Evolutionary conservation across 169 alveolate species (phyloP), one percentile per base, ranked within the genome.

Genomic region (Miamiensis avidus): DNA sequence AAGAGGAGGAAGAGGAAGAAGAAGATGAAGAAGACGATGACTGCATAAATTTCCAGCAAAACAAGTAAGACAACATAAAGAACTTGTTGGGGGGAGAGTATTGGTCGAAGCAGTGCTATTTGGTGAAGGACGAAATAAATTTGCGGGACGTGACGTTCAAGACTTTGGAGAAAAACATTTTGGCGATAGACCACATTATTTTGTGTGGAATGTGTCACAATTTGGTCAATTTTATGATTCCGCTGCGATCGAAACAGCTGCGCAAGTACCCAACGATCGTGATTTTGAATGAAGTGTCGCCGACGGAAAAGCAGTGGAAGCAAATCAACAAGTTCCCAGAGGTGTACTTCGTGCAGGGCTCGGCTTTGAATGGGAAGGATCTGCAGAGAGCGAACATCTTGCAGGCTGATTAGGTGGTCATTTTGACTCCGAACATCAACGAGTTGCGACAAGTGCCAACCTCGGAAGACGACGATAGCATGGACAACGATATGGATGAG

Each of bases 171-270:
- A 92, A 93, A 77, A 90, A 92, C 65, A 93, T 93, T 31, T 76
- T 93, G 30, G 96, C 96, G 75, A 83, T 92, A 85, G 93, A 94
- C 75, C 98, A 95, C 82, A 94, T 95, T 69, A 91, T 95, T 1
- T 89, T 95, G 1, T 95, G 98, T 83, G 98, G 98, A 26, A 81
- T 93, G 29, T 94, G 93, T n/a, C 95, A 94, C 74, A 95, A 93
- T 88, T 91, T 95, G 78, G 83, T 91, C 0, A 91, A 94, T 86
- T 93, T 95, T 76, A 93, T 95, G n/a, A 90, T 88, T 81, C 98
- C 98, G 1, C 81, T 95, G 31, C 86, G 98, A 76, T 94, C 97
- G 0, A 89, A 88, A 79, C 93, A 95, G 85, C 85, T 93, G 34
- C 65, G 34, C 0, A 88, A 91, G 33, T 83, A 87, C 29, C 84